These are phyloP conservation scores for Glebionis coronaria DNA, from an alignment of 129 eudicot genomes.

Conservation along the genomic window DNA sequence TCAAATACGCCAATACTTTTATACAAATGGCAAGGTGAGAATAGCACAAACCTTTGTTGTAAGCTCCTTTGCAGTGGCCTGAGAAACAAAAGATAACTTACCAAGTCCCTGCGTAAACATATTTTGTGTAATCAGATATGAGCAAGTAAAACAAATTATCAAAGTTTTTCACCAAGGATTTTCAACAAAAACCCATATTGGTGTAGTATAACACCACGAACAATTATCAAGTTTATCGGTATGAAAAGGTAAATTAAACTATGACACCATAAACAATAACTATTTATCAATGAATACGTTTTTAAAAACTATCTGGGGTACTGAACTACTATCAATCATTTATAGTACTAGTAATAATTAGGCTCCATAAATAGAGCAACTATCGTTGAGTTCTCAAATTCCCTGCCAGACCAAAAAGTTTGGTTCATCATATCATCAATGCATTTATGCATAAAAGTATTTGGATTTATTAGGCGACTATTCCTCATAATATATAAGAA, in stretches of 20 bases:
- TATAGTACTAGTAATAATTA: too few relatives aligned
- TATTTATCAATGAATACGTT: too few relatives aligned
- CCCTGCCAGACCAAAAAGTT: background rate
- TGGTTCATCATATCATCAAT: background rate
- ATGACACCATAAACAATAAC: too few relatives aligned
- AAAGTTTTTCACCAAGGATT: background rate
- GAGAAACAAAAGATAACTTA: constrained; percentile 64
- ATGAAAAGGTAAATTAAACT: too few relatives aligned
- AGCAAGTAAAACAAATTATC: background rate
- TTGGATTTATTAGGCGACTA: background rate
- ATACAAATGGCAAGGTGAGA: background rate
- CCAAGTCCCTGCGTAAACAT: constrained; percentile 62
- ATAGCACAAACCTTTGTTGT: constrained; percentile 55
- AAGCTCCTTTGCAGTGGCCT: constrained; percentile 73
- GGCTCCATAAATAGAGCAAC: too few relatives aligned
- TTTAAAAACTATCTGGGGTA: too few relatives aligned
- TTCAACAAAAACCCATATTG: background rate
- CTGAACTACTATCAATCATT: too few relatives aligned
- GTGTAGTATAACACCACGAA: too few relatives aligned
- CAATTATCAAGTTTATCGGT: too few relatives aligned
- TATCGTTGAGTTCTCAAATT: too few relatives aligned
- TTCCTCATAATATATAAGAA: background rate
- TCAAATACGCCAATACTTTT: background rate
- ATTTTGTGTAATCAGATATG: background rate
- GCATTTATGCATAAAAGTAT: constrained; percentile 5